Percentiles rank a stretch among this genome's conserved stretches.
These are phyloP conservation scores for Myochromella boudieri DNA, from an alignment of 768 basidiomycete genomes.

Conservation along the genomic window DNA sequence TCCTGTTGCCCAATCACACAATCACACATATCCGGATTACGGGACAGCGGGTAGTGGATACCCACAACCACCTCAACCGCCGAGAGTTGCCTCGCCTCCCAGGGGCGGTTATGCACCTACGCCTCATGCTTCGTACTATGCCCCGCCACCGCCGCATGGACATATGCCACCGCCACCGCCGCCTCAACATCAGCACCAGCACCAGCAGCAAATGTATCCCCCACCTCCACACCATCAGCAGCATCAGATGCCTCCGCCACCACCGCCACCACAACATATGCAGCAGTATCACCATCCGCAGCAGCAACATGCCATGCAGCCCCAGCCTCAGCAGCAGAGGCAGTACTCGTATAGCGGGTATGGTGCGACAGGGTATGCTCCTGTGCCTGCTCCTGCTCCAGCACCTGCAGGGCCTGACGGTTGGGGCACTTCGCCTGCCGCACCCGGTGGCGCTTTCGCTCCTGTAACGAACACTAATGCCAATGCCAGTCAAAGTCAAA, in stretches of 20 bases:
- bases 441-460: background rate
- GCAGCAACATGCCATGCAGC: constrained; percentile 21
- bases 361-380: constrained; percentile 1
- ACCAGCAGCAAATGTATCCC: constrained; percentile 24
- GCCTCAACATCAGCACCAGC: constrained; percentile 8
- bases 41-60: background rate
- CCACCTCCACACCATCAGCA: constrained; percentile 24
- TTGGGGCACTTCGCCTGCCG: constrained; percentile 9
- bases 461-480: background rate
- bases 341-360: constrained; percentile 8
- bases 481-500: background rate
- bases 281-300: constrained; percentile 26
- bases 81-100: background rate
- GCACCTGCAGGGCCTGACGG: constrained; percentile 7
- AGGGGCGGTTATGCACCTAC: background rate
- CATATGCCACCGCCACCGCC: constrained; percentile 8
- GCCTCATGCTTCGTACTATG: constrained; percentile 4
- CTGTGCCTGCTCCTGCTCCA: too few relatives aligned
- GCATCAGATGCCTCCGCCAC: constrained; percentile 15
- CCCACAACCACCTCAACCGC: background rate
- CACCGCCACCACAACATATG: constrained; percentile 19
- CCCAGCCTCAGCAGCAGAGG: constrained; percentile 14
- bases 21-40: background rate
- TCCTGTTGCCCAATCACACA: background rate
- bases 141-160: background rate